Percentiles rank a stretch among this genome's conserved stretches.
Conservation (phyloP, 1,284 basidiomycete genomes). For the Cryptococcus sp. region DNA sequence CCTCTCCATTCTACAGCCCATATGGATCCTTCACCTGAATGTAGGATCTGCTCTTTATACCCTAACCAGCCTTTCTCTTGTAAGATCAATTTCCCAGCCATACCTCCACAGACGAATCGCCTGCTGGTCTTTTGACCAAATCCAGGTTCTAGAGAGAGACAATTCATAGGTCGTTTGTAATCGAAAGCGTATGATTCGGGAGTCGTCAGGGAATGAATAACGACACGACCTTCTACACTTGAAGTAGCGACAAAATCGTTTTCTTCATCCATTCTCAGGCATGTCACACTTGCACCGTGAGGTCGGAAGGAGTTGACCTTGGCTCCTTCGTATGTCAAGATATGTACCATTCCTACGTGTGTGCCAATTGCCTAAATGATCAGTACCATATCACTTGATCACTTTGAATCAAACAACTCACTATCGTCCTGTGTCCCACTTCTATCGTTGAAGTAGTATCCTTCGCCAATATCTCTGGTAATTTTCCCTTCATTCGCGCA, state of each 20-base stretch:
- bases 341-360: slow-evolving; percentile 84
- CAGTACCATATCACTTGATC: neutral
- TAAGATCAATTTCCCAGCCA: slow-evolving; percentile 78
- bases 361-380: slow-evolving; percentile 71
- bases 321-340: slow-evolving; percentile 73
- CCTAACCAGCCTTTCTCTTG: slow-evolving; percentile 97
- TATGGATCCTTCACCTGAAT: slow-evolving; percentile 88
- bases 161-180: slow-evolving; percentile 86
- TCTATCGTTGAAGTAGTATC: slow-evolving; percentile 81
- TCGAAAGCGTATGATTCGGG: slow-evolving; percentile 84
- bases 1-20: slow-evolving; percentile 87
- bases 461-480: slow-evolving; percentile 76
- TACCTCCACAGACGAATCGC: slow-evolving; percentile 88
- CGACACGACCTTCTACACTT: slow-evolving; percentile 93
- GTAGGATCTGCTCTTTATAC: slow-evolving; percentile 81
- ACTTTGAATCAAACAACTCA: slow-evolving; percentile 42
- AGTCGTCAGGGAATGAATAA: slow-evolving; percentile 77
- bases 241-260: slow-evolving; percentile 89
- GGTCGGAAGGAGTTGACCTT: slow-evolving; percentile 86
- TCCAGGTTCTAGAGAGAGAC: slow-evolving; percentile 82
- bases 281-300: slow-evolving; percentile 84
- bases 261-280: slow-evolving; percentile 77
- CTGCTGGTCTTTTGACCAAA: slow-evolving; percentile 77
- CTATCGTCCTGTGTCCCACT: slow-evolving; percentile 70
- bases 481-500: slow-evolving; percentile 67